Conservation (phyloP, 2,329 filamentous ascomycete genomes). For the Stachybotrys echinatus region DNA sequence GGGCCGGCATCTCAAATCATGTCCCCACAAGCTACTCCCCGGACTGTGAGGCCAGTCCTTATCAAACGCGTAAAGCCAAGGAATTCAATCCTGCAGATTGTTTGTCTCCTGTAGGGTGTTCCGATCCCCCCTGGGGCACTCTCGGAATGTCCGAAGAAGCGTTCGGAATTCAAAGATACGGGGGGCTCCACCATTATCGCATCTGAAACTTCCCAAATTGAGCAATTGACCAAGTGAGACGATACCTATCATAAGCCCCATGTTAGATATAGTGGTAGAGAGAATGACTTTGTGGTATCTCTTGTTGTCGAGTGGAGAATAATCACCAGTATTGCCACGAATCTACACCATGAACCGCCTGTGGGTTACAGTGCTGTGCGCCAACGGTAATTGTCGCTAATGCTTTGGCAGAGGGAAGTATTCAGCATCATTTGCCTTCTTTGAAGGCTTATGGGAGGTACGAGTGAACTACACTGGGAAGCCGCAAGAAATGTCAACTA, state of each 20-base stretch:
- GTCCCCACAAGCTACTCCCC: no score
- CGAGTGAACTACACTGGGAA: background rate
- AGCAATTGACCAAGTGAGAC: no score
- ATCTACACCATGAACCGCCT: background rate
- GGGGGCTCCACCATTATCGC: background rate
- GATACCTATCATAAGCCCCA: no score
- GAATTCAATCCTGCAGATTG: no score
- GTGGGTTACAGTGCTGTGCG: background rate
- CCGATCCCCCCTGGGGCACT: no score
- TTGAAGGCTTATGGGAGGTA: slow-evolving; percentile 67
- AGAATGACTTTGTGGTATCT: background rate
- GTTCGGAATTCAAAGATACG: background rate
- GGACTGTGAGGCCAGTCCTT: no score
- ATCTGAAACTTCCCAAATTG: background rate
- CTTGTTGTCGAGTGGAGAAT: no score
- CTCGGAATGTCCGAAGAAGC: background rate
- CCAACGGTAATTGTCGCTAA: background rate
- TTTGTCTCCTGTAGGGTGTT: no score
- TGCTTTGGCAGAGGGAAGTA: slow-evolving; percentile 31
- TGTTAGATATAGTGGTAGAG: background rate
- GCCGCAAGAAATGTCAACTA: background rate
- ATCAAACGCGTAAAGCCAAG: no score
- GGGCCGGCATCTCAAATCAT: no score
- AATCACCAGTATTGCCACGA: no score
- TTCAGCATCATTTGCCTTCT: slow-evolving; percentile 74